Conservation (phyloP, 805 yeast species). For the Candida ovalis region DNA sequence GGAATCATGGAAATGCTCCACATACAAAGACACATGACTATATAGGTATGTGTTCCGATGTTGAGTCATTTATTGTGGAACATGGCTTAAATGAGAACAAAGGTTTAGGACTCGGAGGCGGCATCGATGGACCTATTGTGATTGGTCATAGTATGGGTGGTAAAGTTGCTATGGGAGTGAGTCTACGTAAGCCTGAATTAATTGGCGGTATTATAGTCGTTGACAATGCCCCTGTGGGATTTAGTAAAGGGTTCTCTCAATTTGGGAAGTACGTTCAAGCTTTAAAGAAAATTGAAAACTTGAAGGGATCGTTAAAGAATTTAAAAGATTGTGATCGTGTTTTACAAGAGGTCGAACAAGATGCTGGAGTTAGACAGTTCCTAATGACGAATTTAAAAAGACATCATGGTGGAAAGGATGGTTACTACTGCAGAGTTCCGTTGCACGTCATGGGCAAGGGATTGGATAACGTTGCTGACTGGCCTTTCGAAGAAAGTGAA, state of each 20-base stretch:
- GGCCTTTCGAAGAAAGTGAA: conserved; percentile 61
- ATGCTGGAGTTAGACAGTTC: conserved; percentile 66
- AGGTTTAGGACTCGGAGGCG: background rate
- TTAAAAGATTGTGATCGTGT: conserved; percentile 66
- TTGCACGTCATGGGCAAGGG: conserved; percentile 62
- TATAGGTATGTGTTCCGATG: conserved; percentile 79
- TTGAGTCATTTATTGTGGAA: conserved; percentile 62
- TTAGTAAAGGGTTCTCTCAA: conserved; percentile 32
- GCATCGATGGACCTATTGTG: conserved; percentile 42
- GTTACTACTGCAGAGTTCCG: conserved; percentile 58
- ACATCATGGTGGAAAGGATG: conserved; percentile 30
- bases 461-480: conserved; percentile 64
- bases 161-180: conserved; percentile 85
- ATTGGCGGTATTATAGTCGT: conserved; percentile 67
- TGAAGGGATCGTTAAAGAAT: conserved; percentile 41
- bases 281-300: conserved; percentile 45
- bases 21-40: conserved; percentile 70
- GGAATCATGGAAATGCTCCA: conserved; percentile 95
- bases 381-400: conserved; percentile 57
- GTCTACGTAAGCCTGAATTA: conserved; percentile 60
- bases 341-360: conserved; percentile 59
- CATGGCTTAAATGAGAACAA: conserved; percentile 32
- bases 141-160: conserved; percentile 94
- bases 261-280: conserved; percentile 68
- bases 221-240: conserved; percentile 79